These are phyloP conservation scores for Aspergillus felis DNA, from an alignment of 2,329 filamentous ascomycete species.

Conservation along the genomic window DNA sequence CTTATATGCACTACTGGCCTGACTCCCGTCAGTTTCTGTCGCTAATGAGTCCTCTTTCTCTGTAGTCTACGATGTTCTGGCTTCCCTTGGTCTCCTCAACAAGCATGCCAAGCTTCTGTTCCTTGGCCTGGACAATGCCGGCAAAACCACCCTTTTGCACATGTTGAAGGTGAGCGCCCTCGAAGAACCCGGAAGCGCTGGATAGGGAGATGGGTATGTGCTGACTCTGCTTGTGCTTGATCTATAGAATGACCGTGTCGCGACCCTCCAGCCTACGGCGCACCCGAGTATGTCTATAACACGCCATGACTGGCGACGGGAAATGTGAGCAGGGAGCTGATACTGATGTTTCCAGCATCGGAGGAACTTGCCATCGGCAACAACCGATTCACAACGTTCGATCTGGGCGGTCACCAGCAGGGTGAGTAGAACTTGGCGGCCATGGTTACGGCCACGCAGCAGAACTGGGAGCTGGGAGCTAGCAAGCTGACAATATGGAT, in stretches of 20 bases:
- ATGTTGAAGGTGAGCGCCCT: slow-evolving; percentile 76
- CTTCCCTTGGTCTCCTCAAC: slow-evolving; percentile 82
- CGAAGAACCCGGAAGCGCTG: neutral
- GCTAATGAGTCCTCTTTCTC: neutral
- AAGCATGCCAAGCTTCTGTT: slow-evolving; percentile 95
- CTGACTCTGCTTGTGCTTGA: slow-evolving; percentile 1
- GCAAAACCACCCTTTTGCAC: slow-evolving; percentile 89
- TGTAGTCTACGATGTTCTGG: slow-evolving; percentile 82
- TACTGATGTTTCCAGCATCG: slow-evolving; percentile 56
- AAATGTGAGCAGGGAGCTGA: slow-evolving; percentile 8
- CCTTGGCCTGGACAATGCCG: slow-evolving; percentile 88
- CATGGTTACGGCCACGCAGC: neutral
- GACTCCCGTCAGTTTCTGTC: neutral
- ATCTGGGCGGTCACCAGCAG: slow-evolving; percentile 90
- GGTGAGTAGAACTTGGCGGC: slow-evolving; percentile 45
- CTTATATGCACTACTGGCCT: neutral
- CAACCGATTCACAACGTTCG: slow-evolving; percentile 91
- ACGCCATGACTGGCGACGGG: neutral
- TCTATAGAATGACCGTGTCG: slow-evolving; percentile 82
- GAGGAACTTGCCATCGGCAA: slow-evolving; percentile 92
- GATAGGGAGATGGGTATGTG: neutral
- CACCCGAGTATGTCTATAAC: slow-evolving; percentile 69
- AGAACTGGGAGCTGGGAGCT: neutral
- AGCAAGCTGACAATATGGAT: slow-evolving; percentile 21
- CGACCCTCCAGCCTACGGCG: slow-evolving; percentile 83